phyloP scores from a whole-genome alignment of 164 flowering plant species.

The Kingdonia uniflora region DNA sequence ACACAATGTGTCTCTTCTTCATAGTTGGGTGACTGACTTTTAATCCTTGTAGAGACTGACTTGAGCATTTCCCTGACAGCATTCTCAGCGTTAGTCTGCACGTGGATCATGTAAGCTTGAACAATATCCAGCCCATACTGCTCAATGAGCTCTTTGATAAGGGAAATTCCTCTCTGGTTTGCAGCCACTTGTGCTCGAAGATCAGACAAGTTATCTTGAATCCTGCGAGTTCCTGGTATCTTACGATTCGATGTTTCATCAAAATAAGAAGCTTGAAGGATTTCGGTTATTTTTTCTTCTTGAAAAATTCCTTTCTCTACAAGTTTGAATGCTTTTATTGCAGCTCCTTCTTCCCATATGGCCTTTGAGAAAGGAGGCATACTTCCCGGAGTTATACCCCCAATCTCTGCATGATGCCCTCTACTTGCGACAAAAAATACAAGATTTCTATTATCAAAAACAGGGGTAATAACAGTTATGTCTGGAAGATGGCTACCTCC shows the following conservation, averaged over 20 bases:
- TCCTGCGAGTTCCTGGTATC: slow-evolving; percentile 83
- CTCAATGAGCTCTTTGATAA: slow-evolving; percentile 88
- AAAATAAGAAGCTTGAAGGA: slow-evolving; percentile 53
- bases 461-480: slow-evolving; percentile 94
- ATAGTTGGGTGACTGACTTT: slow-evolving; percentile 16
- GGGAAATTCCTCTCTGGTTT: slow-evolving; percentile 90
- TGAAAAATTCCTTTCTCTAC: slow-evolving; percentile 85
- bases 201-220: slow-evolving; percentile 94
- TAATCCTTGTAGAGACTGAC: slow-evolving; percentile 51
- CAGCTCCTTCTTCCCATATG: slow-evolving; percentile 98
- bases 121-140: slow-evolving; percentile 80
- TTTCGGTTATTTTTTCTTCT: slow-evolving; percentile 80
- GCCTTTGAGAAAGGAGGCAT: slow-evolving; percentile 98
- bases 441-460: slow-evolving; percentile 60
- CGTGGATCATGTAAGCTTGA: slow-evolving; percentile 92
- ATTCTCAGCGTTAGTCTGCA: slow-evolving; percentile 84
- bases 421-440: slow-evolving; percentile 96
- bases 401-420: slow-evolving; percentile 99
- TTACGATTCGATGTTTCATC: slow-evolving; percentile 32
- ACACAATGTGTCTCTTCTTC: slow-evolving; percentile 20
- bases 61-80: slow-evolving; percentile 98
- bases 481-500: slow-evolving; percentile 99
- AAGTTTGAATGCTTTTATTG: slow-evolving; percentile 95
- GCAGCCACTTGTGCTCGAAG: slow-evolving; percentile 98
- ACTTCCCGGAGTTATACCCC: slow-evolving; percentile 99